Percentiles rank a stretch among this genome's conserved stretches.
Conservation (phyloP, 1,139 yeast species). For the Zygoascus hellenicus region DNA sequence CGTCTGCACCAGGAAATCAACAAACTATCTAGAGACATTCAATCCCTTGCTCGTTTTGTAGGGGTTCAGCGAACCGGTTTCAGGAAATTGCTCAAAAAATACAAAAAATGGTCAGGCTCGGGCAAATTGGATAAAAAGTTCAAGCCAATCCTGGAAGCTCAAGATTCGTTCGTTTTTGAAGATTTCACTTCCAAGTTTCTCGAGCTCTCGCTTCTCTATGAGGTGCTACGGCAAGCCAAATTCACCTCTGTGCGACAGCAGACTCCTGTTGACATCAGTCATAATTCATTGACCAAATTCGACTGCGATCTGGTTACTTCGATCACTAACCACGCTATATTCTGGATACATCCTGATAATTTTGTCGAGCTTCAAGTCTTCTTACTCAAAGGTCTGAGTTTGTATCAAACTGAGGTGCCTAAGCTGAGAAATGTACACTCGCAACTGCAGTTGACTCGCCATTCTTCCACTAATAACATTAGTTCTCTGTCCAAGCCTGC, state of each 20-base stretch:
- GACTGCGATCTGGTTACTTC: slow-evolving; percentile 36
- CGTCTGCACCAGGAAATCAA: slow-evolving; percentile 34
- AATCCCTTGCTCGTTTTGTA: slow-evolving; percentile 66
- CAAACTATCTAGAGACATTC: slow-evolving; percentile 54
- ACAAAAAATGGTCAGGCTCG: slow-evolving; percentile 53
- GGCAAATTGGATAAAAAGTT: slow-evolving; percentile 30
- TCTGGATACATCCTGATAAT: slow-evolving; percentile 40
- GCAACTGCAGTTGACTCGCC: slow-evolving; percentile 2
- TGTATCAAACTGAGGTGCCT: slow-evolving; percentile 12
- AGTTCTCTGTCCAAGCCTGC: slow-evolving; percentile 3
- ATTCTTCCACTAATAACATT: background rate
- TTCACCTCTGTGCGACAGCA: slow-evolving; percentile 17
- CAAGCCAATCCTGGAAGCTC: slow-evolving; percentile 33
- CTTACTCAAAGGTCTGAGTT: slow-evolving; percentile 32
- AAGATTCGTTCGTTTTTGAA: slow-evolving; percentile 55
- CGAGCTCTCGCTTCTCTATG: slow-evolving; percentile 56
- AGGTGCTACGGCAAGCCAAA: slow-evolving; percentile 38
- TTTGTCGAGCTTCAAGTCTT: slow-evolving; percentile 36
- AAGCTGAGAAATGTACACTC: slow-evolving; percentile 7
- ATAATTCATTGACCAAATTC: slow-evolving; percentile 32
- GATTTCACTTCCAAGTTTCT: slow-evolving; percentile 61
- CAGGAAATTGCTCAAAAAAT: slow-evolving; percentile 74
- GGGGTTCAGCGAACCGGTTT: slow-evolving; percentile 78
- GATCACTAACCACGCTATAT: slow-evolving; percentile 28
- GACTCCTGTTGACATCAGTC: slow-evolving; percentile 19